Evolutionary conservation across 345 rosid genomes (phyloP), one percentile per base, ranked within the genome.

Genomic region (Gossypium bickii): DNA sequence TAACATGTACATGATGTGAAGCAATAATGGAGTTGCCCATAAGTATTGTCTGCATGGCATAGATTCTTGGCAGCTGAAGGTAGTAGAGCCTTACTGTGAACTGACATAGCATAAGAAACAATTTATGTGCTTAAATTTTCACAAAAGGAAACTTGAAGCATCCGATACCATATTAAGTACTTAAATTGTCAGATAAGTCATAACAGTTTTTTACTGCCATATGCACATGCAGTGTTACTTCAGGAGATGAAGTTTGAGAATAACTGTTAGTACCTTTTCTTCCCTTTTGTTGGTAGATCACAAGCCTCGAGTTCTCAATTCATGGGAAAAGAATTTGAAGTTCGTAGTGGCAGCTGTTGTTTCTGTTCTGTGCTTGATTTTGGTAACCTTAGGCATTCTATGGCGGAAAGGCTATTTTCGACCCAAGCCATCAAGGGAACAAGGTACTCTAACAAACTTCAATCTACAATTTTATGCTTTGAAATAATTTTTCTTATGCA

Each of bases 351-450:
- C 45, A 34, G 73, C 61, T 62, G 79, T 64, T 16, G 77, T 68
- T 71, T 24, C 65, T 56, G 65, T 55, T 16, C 16, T 24, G 17
- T 75, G 64, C 65, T 65, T 83, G 20, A 18, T 78, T 68, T 27
- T 80, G 34, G 5, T 71, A 55, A 24, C 74, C 12, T 8, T 34
- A 9, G 60, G 70, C 41, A 44, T 55, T 67, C 56, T 80, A 47
- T 72, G 76, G 78, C 68, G 79, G 83, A 80, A 68, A 75, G 66
- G 41, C 66, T 72, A 48, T 63, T 58, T 49, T 7, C 13, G 75
- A 27, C 52, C 7, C 43, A 55, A 44, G 53, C 11, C 12, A 27
- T 51, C 16, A 15, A 64, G 47, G 20, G 77, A 76, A 62, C 61
- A 27, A 79, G 78, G 85, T 82, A 71, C 13, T 24, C 8, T 17